phyloP scores from a whole-genome alignment of 2,329 filamentous ascomycete genomes.

The Cladosporium sp. region DNA sequence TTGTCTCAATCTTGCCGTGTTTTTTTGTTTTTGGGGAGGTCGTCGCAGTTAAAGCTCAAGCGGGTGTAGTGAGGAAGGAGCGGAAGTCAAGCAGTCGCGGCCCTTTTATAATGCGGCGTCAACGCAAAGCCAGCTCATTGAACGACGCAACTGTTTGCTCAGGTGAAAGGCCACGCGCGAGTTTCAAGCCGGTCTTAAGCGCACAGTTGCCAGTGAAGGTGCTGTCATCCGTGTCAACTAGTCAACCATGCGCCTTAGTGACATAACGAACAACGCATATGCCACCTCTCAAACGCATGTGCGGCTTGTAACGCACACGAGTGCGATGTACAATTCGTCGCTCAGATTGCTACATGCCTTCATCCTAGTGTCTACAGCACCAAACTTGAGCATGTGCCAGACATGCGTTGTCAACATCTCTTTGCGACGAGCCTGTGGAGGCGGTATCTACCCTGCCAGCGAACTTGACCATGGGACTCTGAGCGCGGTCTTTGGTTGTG shows the following conservation, averaged over 20 bases:
- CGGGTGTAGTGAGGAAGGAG: conserved; percentile 7
- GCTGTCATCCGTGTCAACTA: not conserved
- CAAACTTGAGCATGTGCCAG: not conserved
- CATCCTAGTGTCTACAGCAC: not conserved
- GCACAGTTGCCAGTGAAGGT: not conserved
- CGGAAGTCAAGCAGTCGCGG: not conserved
- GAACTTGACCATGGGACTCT: not conserved
- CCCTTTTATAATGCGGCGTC: not conserved
- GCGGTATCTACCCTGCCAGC: not conserved
- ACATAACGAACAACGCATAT: not conserved
- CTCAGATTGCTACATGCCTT: not conserved
- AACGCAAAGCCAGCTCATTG: not conserved
- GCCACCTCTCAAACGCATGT: not conserved
- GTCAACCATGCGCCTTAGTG: not conserved
- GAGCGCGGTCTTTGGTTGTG: not conserved
- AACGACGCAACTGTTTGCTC: not conserved
- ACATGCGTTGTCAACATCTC: not conserved
- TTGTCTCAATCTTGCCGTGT: not conserved
- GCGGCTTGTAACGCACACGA: no score
- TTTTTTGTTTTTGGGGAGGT: not conserved
- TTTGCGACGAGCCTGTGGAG: not conserved
- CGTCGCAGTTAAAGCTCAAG: conserved; percentile 4
- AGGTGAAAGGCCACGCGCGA: not conserved
- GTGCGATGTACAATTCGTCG: not conserved
- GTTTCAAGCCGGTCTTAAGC: no score